Conservation (phyloP, 257 asterid genomes). For the Perilla frutescens region DNA sequence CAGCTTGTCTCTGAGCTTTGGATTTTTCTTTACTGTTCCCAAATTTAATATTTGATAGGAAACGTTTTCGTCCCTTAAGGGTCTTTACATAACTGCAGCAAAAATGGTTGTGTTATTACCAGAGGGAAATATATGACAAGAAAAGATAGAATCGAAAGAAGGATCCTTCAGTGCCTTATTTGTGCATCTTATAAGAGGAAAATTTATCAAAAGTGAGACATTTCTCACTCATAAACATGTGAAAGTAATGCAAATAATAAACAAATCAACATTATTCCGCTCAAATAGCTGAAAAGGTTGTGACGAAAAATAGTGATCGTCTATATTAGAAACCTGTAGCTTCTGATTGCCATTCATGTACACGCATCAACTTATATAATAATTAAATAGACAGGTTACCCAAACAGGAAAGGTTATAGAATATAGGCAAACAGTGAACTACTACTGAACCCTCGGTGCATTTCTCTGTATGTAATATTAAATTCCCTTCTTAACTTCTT, state of each 20-base stretch:
- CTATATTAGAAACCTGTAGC: neutral
- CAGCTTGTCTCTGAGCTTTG: conserved; percentile 98
- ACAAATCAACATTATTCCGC: neutral
- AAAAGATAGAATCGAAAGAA: conserved; percentile 26
- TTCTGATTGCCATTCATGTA: neutral
- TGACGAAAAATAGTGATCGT: neutral
- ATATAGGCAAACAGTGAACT: neutral
- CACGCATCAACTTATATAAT: neutral
- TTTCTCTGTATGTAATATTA: neutral
- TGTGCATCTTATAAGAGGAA: neutral
- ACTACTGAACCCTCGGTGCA: neutral
- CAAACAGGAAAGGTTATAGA: neutral
- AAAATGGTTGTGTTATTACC: conserved; percentile 25
- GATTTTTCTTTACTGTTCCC: conserved; percentile 87
- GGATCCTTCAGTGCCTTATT: conserved; percentile 15
- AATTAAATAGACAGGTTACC: neutral
- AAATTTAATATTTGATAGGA: conserved; percentile 80
- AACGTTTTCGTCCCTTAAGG: conserved; percentile 89
- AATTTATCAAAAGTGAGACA: neutral
- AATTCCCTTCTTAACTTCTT: neutral
- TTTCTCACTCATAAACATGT: conserved; percentile 8
- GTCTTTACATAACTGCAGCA: conserved; percentile 82
- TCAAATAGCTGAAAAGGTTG: neutral
- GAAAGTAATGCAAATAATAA: neutral
- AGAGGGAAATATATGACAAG: conserved; percentile 8